Base-by-base conservation (phyloP, 1,284 basidiomycete species). In the Hortiboletus rubellus region DNA sequence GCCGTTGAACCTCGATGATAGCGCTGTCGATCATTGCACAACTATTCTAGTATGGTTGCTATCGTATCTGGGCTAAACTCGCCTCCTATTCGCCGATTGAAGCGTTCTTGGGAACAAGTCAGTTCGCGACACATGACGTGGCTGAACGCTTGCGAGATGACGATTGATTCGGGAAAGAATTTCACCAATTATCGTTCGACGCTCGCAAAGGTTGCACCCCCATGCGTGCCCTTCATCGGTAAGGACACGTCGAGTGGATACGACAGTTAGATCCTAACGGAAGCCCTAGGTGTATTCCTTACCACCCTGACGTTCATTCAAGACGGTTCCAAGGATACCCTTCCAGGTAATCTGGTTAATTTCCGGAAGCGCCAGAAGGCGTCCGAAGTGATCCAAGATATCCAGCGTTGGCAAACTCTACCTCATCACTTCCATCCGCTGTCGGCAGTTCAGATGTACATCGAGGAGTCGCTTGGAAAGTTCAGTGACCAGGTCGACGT, bases 141-240 rank as follows among this genome's bases (percentile, higher is more conserved):
- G 65, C 81, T 92, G 59, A 79, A 77, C 30, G 77, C 79, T 44
- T 91, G 89, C 72, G 93, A 96, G 72, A 84, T 83, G 73, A 90
- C 90, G 15, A 87, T 97, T 63, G 92, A 95, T 72, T 88, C 87
- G 51, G 89, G 87, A 66, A 94, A 93, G 77, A 99, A 98, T 69
- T 99, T 97, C 76, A 88, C 85, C 34, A 92, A 90, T 66, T 99
- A 99, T 75, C 88, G 94, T 52, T 86, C 91, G 60, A 84, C 88
- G 53, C 84, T 99, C 66, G 89, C 91, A 46, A 85, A 82, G 46
- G 89, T 97, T 58, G 87, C 91, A 41, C 94, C 96, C 0, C 96
- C 97, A 49, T 98, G 96, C 73, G 96, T 99, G 0, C 97, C 97
- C 7, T 99, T 99, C 77, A 89, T 99, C 52, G 96, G 94, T 94